These are phyloP conservation scores for Penstemon davidsonii DNA, from an alignment of 257 asterid genomes.

Conservation along the genomic window DNA sequence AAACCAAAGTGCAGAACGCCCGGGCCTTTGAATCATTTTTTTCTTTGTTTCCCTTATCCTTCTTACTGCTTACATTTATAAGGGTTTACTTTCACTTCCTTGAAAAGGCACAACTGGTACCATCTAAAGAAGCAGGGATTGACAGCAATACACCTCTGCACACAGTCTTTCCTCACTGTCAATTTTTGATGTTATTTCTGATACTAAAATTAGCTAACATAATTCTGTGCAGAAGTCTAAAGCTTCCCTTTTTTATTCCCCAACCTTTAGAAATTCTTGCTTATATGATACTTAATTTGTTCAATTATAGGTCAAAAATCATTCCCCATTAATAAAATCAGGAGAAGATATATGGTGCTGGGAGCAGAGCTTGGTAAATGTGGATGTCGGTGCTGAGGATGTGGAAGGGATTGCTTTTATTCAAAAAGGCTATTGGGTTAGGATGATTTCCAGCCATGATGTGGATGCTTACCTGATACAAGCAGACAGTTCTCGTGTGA, in stretches of 20 bases:
- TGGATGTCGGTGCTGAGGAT: constrained; percentile 79
- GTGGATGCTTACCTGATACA: constrained; percentile 72
- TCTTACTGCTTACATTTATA: not conserved
- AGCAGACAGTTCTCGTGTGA: constrained; percentile 54
- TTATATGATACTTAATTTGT: constrained; percentile 21
- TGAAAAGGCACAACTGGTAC: constrained; percentile 4
- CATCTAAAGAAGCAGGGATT: constrained; percentile 11
- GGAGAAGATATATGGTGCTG: constrained; percentile 95
- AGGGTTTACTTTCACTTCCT: constrained; percentile 15
- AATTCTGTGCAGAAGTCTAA: constrained; percentile 19
- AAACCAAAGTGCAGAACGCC: constrained; percentile 15
- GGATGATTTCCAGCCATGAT: constrained; percentile 74
- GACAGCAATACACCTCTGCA: constrained; percentile 4
- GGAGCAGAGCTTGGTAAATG: constrained; percentile 61
- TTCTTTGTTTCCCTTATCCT: constrained; percentile 12
- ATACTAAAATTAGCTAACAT: constrained; percentile 12
- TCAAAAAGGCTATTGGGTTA: constrained; percentile 89
- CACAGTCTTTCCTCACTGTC: constrained; percentile 7
- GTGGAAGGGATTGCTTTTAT: constrained; percentile 68
- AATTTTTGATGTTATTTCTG: constrained; percentile 19
- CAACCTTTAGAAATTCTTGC: not conserved
- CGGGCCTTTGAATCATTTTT: constrained; percentile 7
- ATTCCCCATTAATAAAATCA: constrained; percentile 40
- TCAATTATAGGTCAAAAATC: constrained; percentile 60
- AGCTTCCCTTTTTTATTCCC: constrained; percentile 4